Percentiles rank a stretch among this genome's conserved stretches.
Conservation (phyloP, 352 stramenopile genomes). For the Phytopythium aichiense region DNA sequence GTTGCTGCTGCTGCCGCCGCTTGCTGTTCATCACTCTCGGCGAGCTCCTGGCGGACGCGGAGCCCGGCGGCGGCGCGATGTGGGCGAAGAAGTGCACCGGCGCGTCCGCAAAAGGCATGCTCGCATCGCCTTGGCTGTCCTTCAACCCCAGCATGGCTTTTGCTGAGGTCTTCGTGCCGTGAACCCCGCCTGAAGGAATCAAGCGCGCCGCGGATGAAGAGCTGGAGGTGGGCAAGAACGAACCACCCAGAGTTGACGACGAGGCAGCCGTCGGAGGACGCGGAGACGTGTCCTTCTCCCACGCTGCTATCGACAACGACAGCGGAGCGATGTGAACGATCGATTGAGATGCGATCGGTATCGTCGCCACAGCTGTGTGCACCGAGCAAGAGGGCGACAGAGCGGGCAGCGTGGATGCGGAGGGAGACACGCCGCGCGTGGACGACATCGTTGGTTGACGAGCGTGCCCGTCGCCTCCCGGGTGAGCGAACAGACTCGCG, state of each 20-base stretch:
- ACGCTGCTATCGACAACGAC: neutral
- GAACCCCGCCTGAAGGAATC: neutral
- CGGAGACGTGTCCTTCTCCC: neutral
- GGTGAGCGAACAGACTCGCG: conserved; percentile 15
- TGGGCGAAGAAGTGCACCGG: neutral
- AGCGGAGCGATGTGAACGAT: neutral
- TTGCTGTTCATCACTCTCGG: neutral
- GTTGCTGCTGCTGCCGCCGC: neutral
- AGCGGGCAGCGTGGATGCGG: neutral
- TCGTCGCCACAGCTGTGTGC: neutral
- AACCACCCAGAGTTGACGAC: neutral
- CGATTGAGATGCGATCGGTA: neutral
- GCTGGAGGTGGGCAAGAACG: neutral
- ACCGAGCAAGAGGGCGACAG: neutral
- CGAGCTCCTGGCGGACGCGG: neutral
- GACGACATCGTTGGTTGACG: neutral
- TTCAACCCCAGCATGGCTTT: neutral
- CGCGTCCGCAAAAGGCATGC: neutral
- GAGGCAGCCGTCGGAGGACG: neutral
- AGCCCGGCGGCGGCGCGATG: conserved; percentile 1
- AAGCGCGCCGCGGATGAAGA: neutral
- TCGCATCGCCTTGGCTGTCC: neutral
- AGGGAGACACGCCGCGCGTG: neutral
- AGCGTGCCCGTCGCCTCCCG: neutral
- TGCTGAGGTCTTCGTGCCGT: neutral